phyloP scores from a whole-genome alignment of 306 rosid genomes.

The Gleditsia sinensis region DNA sequence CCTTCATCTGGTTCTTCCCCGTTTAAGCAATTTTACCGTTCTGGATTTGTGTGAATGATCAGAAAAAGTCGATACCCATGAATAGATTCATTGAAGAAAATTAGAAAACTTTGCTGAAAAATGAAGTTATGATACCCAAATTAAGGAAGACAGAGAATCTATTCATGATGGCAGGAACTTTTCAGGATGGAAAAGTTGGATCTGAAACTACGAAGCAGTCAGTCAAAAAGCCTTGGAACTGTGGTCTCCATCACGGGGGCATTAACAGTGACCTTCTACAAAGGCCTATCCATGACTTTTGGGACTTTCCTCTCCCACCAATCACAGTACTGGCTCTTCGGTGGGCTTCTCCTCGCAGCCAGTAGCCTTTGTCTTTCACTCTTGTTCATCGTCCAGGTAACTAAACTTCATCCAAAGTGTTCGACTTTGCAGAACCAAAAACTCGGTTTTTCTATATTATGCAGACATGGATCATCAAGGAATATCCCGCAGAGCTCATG shows the following conservation, averaged over 20 bases:
- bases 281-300: not conserved
- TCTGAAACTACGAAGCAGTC: conserved; percentile 36
- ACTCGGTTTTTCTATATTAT: not conserved
- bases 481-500: conserved; percentile 31
- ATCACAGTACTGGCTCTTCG: conserved; percentile 41
- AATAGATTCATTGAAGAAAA: no score
- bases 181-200: conserved; percentile 51
- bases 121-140: not conserved
- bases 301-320: no score
- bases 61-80: not conserved
- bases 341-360: conserved; percentile 28
- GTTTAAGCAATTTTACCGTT: no score
- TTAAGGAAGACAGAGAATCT: no score
- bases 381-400: conserved; percentile 42
- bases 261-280: conserved; percentile 45
- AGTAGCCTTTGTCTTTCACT: conserved; percentile 35
- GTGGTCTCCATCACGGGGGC: conserved; percentile 49
- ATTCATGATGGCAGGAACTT: no score
- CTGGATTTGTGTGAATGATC: not conserved
- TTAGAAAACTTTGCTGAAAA: conserved; percentile 1
- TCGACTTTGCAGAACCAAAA: no score
- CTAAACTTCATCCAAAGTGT: no score
- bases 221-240: conserved; percentile 50
- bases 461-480: conserved; percentile 32
- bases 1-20: not conserved